These are phyloP conservation scores for Aureobasidium leucospermi DNA, from an alignment of 2,329 filamentous ascomycete species.

Conservation along the genomic window DNA sequence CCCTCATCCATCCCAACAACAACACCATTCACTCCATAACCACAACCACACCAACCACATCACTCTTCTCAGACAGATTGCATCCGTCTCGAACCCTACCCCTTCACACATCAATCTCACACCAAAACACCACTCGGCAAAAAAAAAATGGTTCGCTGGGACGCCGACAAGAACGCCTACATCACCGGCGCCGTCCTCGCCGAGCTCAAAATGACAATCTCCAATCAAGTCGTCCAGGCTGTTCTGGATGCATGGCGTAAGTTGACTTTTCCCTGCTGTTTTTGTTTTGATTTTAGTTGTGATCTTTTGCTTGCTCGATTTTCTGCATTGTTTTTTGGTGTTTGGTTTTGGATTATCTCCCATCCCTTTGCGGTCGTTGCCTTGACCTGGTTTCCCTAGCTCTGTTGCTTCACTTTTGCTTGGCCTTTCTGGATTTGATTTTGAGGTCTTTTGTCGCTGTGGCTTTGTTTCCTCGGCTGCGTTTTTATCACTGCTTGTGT, in stretches of 20 bases:
- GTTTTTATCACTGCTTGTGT: not conserved
- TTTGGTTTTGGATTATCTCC: too few species aligned
- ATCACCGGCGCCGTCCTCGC: not conserved
- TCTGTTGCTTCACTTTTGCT: too few species aligned
- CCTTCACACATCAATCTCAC: not conserved
- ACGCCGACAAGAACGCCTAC: constrained; percentile 11
- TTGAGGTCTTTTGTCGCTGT: not conserved
- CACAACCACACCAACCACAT: too few species aligned
- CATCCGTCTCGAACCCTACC: too few species aligned
- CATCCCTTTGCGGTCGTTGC: too few species aligned
- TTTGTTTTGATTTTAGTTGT: not conserved
- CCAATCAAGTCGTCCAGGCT: not conserved
- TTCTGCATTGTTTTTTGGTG: too few species aligned
- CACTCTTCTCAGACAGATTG: too few species aligned
- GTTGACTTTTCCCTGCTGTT: not conserved
- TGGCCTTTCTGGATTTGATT: constrained; percentile 7
- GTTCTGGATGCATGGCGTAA: constrained; percentile 13
- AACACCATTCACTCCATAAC: too few species aligned
- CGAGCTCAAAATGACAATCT: not conserved
- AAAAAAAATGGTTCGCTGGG: constrained; percentile 14
- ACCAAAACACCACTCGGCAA: not conserved
- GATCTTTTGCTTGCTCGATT: too few species aligned
- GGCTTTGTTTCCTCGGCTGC: not conserved
- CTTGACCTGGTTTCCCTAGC: too few species aligned
- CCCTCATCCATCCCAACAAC: too few species aligned